Percentiles rank a stretch among this genome's conserved stretches.
Conservation (phyloP, 371 early-diverging fungal species). For the Syncephalastrum contaminatum region DNA sequence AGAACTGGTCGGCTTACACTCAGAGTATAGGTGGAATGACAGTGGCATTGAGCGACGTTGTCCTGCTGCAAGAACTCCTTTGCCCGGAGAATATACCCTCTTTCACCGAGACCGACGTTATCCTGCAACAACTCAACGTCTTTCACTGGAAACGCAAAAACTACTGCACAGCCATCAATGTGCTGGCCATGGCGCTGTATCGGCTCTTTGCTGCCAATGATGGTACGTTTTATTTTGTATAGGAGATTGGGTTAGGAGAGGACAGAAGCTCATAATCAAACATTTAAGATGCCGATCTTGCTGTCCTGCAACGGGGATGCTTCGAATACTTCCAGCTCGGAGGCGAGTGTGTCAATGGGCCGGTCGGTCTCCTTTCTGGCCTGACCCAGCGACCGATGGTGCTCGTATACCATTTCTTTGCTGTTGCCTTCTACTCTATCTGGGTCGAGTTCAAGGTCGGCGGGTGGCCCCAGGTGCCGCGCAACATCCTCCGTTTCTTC, state of each 20-base stretch:
- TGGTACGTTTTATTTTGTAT: slow-evolving; percentile 24
- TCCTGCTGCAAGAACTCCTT: slow-evolving; percentile 61
- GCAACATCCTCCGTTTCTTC: slow-evolving; percentile 36
- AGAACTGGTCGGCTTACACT: slow-evolving; percentile 51
- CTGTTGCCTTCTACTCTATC: slow-evolving; percentile 77
- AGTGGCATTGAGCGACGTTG: slow-evolving; percentile 88
- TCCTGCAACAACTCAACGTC: slow-evolving; percentile 57
- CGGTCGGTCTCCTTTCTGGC: slow-evolving; percentile 84
- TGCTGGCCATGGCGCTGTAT: slow-evolving; percentile 89
- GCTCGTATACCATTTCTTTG: slow-evolving; percentile 80
- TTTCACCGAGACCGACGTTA: slow-evolving; percentile 46
- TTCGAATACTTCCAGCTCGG: slow-evolving; percentile 88
- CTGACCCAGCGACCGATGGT: slow-evolving; percentile 63
- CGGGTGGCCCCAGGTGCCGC: slow-evolving; percentile 31
- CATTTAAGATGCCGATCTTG: slow-evolving; percentile 38
- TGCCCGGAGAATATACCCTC: slow-evolving; percentile 50
- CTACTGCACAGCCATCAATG: slow-evolving; percentile 79
- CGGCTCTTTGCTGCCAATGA: slow-evolving; percentile 77
- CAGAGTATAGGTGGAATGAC: slow-evolving; percentile 84
- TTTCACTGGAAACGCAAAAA: slow-evolving; percentile 82
- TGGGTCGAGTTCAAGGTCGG: slow-evolving; percentile 43
- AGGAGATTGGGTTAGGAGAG: no score
- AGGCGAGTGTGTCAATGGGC: slow-evolving; percentile 75
- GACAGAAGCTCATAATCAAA: slow-evolving; percentile 2
- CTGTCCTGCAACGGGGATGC: slow-evolving; percentile 79